Evolutionary conservation across 176 grass and related monocot species (phyloP), one percentile per base, ranked within the genome.

Genomic region (Aegilops tauschii): DNA sequence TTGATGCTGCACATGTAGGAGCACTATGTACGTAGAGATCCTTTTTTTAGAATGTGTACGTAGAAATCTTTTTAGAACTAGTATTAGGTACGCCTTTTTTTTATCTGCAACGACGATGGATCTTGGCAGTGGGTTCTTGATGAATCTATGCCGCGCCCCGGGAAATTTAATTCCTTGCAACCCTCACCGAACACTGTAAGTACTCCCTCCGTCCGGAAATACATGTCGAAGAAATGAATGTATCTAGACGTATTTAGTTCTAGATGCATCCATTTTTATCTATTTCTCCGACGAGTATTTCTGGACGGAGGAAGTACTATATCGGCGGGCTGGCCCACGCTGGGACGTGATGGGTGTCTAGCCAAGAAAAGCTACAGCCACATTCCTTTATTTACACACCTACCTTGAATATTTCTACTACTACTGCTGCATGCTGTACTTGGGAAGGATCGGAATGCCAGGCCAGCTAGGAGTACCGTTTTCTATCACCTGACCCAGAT

Each of bases 121-220:
- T 72, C 67, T 37, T 36, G 64, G 5, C 5, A 31, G 8, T 69
- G 12, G 16, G 50, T 54, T 54, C 50, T 6, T 54, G 17, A 34
- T 73, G 67, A 31, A 65, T 84, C 66, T 80, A 23, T 73, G 69
- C 56, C 44, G 36, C 31, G 20, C 18, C 58, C 56, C 32, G 23
- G 44, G 3, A 59, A 20, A 88, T 62, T 86, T 78, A 82, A 83
- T 90, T 82, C 54, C 25, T 5, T 42, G 65, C 7, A 86, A 54
- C 39, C 16, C 70, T 78, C 72, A 86, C 83, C 83, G 37, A 89
- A 65, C 76, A 6, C 30, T 37, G 77, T 49, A 9, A 14, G 17
- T 10, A 56, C 73, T 49, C 23, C 23, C 23, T 25, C 23, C 23
- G 23, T 25, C 23, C 23, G 23, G 23, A 25, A 25, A 25, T 25